A percentile compares a stretch with the other conserved stretches of the same genome.
Conservation (phyloP, 108 stramenopile species). For the Skeletonema marinoi region DNA sequence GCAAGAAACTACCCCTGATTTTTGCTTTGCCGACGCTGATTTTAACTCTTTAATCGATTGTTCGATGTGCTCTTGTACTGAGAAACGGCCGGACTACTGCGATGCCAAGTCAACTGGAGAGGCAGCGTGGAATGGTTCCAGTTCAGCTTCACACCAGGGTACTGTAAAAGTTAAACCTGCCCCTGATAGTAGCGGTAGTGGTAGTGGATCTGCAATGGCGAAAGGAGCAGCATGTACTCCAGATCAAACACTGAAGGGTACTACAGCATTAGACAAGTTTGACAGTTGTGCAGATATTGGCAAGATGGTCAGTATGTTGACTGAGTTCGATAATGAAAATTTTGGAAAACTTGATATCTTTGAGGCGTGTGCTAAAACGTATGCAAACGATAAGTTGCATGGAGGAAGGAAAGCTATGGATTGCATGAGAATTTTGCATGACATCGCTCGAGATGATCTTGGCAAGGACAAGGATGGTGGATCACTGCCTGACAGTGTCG, state of each 20-base stretch:
- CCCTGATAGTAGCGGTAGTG: conserved; percentile 2
- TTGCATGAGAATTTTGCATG: conserved; percentile 83
- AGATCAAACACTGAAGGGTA: conserved; percentile 65
- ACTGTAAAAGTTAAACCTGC: conserved; percentile 29
- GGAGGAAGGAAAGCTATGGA: conserved; percentile 78
- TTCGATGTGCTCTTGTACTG: conserved; percentile 80
- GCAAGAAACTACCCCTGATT: conserved; percentile 43
- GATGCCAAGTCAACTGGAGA: conserved; percentile 46
- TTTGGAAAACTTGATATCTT: conserved; percentile 88
- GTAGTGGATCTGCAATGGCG: conserved; percentile 26
- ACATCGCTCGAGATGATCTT: conserved; percentile 60
- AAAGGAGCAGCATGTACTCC: conserved; percentile 54
- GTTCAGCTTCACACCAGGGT: conserved; percentile 40
- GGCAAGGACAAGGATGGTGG: conserved; percentile 44
- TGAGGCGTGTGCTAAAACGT: conserved; percentile 85
- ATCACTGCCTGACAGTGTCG: conserved; percentile 41
- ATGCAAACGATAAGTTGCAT: conserved; percentile 54
- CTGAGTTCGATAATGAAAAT: conserved; percentile 86
- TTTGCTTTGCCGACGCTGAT: conserved; percentile 53
- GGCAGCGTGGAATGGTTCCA: conserved; percentile 26
- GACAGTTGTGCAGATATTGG: conserved; percentile 70
- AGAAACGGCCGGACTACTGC: conserved; percentile 60
- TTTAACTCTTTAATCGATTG: conserved; percentile 76
- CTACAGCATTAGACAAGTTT: conserved; percentile 66
- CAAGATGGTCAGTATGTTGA: conserved; percentile 66